These are phyloP conservation scores for Ophiosphaerella korrae DNA, from an alignment of 2,329 filamentous ascomycete genomes.

Conservation along the genomic window DNA sequence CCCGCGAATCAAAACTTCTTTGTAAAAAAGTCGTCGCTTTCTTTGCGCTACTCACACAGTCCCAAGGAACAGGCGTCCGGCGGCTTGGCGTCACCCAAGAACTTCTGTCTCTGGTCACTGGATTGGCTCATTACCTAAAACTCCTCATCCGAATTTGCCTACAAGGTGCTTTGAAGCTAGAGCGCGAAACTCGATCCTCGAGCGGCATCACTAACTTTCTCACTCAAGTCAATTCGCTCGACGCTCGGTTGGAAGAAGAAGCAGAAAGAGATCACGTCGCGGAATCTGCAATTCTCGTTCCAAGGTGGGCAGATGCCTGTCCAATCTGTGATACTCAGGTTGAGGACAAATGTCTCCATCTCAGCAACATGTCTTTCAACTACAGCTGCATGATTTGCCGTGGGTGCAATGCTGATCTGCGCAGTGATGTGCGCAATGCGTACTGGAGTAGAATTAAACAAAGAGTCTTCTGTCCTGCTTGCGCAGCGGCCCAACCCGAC, in stretches of 20 bases:
- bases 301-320: conserved; percentile 73
- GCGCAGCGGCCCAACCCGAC: conserved; percentile 64
- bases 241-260: conserved; percentile 53
- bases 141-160: conserved; percentile 95
- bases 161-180: conserved; percentile 88
- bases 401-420: conserved; percentile 76
- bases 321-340: conserved; percentile 81
- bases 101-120: conserved; percentile 94
- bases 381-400: conserved; percentile 73
- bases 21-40: conserved; percentile 99
- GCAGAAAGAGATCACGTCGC: conserved; percentile 47
- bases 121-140: conserved; percentile 95
- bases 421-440: conserved; percentile 70
- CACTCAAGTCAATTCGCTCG: conserved; percentile 81
- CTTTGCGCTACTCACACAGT: conserved; percentile 92
- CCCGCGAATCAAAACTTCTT: conserved; percentile 95
- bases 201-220: conserved; percentile 83
- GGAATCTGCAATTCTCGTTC: conserved; percentile 51
- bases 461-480: conserved; percentile 73
- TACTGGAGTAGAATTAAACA: conserved; percentile 71
- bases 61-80: conserved; percentile 85
- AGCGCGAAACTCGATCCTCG: conserved; percentile 76
- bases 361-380: conserved; percentile 81
- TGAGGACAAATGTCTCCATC: conserved; percentile 87
- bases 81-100: conserved; percentile 97